Evolutionary conservation across 225 moss, liverwort and hornwort genomes (phyloP), one percentile per base, ranked within the genome.

Genomic region (Pseudoscleropodium purum): DNA sequence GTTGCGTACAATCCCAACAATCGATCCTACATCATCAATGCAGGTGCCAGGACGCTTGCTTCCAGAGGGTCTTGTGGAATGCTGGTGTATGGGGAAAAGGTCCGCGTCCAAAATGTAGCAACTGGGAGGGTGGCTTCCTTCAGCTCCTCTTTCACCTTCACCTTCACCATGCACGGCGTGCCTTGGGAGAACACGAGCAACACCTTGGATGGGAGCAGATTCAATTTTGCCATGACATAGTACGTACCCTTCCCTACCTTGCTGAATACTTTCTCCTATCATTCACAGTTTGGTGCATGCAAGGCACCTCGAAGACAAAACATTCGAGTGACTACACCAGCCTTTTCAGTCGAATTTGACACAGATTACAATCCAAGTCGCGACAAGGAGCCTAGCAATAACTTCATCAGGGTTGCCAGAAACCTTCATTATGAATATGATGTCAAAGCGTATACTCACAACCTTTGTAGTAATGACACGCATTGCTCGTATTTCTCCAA

Each of bases 261-360:
- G 24, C 39, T 25, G 24, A 7, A 39, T 4, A 4, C 1, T 2
- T n/a, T 13, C 11, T 4, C n/a, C 13, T 4, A 23, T 1, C 23
- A 12, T 6, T 2, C 13, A 23, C 23, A 69, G 69, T 23, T 52
- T 5, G 52, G 24, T 39, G 39, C 70, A 70, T 25, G 70, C n/a
- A 69, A 24, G 13, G 0, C 1, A 2, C 1, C 2, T 21, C 25
- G 39, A 39, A 3, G 8, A 39, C 2, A 39, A 39, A 70, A 39
- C 39, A 70, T 70, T 70, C 39, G 13, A 24, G 12, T 24, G 70
- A 24, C 2, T 14, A 39, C 25, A 25, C 39, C 25, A 39, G 14
- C 8, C 39, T 25, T 24, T 39, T 2, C 1, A 25, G 8, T 70
- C 25, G 8, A 14, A 39, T 8, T 70, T 24, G 39, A 39, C 70